These are phyloP conservation scores for Fistulifera solaris DNA, from an alignment of 108 stramenopile species.

Conservation along the genomic window DNA sequence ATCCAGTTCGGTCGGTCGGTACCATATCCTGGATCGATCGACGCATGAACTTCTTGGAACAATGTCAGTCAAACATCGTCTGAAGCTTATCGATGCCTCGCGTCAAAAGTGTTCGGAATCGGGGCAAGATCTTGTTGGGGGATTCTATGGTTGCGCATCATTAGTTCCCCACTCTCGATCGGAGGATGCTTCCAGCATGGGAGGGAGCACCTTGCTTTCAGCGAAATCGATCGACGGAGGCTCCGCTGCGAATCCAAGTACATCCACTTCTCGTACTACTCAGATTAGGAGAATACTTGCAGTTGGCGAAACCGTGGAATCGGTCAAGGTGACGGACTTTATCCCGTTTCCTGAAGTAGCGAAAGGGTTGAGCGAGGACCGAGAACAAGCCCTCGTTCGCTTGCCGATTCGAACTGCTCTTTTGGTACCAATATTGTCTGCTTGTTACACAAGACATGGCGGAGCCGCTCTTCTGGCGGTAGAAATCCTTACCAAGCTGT, in stretches of 20 bases:
- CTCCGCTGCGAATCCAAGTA: too few relatives aligned
- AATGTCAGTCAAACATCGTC: constrained; percentile 60
- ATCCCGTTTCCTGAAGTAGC: constrained; percentile 59
- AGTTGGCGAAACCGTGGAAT: too few relatives aligned
- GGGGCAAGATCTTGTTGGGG: background rate
- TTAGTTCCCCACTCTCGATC: too few relatives aligned
- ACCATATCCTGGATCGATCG: constrained; percentile 81
- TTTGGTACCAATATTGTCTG: constrained; percentile 68
- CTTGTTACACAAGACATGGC: constrained; percentile 85
- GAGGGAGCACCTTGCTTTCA: too few relatives aligned
- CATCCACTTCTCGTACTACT: too few relatives aligned
- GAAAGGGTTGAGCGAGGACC: constrained; percentile 4
- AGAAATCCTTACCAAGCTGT: constrained; percentile 54
- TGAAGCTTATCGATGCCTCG: constrained; percentile 60
- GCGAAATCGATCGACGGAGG: too few relatives aligned
- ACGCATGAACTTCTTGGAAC: constrained; percentile 72
- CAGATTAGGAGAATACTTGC: too few relatives aligned
- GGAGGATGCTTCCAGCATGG: too few relatives aligned
- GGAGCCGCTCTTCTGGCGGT: constrained; percentile 72
- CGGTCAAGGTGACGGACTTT: constrained; percentile 26
- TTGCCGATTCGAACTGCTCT: constrained; percentile 49
- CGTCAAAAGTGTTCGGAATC: constrained; percentile 15
- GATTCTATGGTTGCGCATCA: too few relatives aligned
- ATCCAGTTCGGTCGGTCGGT: constrained; percentile 57
- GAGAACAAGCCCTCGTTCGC: constrained; percentile 5